Base-by-base conservation (phyloP, 352 stramenopile species). In the Phytophthora citrophthora region DNA sequence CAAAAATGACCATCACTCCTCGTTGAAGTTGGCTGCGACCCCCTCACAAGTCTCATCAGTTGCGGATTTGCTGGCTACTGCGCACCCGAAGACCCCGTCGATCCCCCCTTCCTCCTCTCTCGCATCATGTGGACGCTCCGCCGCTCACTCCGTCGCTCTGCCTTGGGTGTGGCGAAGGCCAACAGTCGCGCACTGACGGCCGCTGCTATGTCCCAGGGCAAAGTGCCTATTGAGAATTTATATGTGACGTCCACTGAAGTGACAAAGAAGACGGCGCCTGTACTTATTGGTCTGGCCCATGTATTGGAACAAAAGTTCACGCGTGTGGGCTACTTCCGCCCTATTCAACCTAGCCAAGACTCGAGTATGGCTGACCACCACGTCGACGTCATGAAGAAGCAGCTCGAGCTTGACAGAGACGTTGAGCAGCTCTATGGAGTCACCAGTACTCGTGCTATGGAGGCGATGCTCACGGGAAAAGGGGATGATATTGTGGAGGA, bases 321-420 rank as follows among this genome's bases (percentile, higher is more conserved):
- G 18, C 79, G 64, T 5, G 83, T 94, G 13, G 86, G 86, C 27
- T 94, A 91, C 69, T 94, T 94, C 61, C 86, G 86, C 13, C 86
- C 86, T 15, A 90, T 94, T 29, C 74, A 83, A 52, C 86, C 86
- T 8, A 61, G 69, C 15, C 5, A 26, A 1, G 46, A 64, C 13
- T 76, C 68, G 0, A 55, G 56, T 9, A 61, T 74, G 15, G 50
- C 53, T 2, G 86, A 94, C 65, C 79, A 89, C 70, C 86, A 94
- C 53, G 49, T 92, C 13, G 75, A 90, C 50, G 62, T 94, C 12
- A 81, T 94, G 78, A 64, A 78, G 38, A 74, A 75, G 49, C 72
- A 90, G 48, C 70, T 94, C 15, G 77, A 83, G 26, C 64, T 94
- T 0, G 38, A 58, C n/a, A 67, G 75, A 34, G 56, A 77, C 7